Conservation (phyloP, 1,284 basidiomycete genomes). For the Boletus smithii region DNA sequence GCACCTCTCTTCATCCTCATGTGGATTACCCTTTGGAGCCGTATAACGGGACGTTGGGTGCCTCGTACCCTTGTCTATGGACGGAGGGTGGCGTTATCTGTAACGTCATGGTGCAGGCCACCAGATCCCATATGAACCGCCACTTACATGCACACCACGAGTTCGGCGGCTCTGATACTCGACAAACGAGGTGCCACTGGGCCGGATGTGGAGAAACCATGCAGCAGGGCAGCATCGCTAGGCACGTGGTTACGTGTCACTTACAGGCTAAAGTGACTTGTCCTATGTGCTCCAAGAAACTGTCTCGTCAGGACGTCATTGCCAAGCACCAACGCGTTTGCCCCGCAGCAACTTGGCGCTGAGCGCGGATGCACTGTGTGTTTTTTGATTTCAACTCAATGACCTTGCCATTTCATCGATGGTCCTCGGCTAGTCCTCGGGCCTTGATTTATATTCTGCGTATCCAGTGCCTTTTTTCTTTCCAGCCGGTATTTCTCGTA, state of each 20-base stretch:
- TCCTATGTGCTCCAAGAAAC: slow-evolving; percentile 29
- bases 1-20: background rate
- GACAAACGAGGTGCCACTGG: slow-evolving; percentile 23
- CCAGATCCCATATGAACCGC: slow-evolving; percentile 28
- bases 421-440: background rate
- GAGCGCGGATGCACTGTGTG: background rate
- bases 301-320: slow-evolving; percentile 29
- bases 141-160: slow-evolving; percentile 26
- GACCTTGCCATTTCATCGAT: background rate
- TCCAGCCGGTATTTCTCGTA: background rate
- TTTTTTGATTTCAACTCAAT: background rate
- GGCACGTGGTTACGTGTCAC: slow-evolving; percentile 31
- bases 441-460: slow-evolving; percentile 1
- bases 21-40: slow-evolving; percentile 2
- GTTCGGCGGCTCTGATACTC: slow-evolving; percentile 25
- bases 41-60: background rate
- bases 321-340: slow-evolving; percentile 29
- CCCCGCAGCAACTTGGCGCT: slow-evolving; percentile 22
- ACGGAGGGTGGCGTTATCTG: slow-evolving; percentile 13
- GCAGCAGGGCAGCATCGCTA: slow-evolving; percentile 33
- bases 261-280: slow-evolving; percentile 30
- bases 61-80: slow-evolving; percentile 25
- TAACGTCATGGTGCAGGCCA: slow-evolving; percentile 21
- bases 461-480: background rate
- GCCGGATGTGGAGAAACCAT: slow-evolving; percentile 20